A percentile compares a stretch with the other conserved stretches of the same genome.
phyloP scores from a whole-genome alignment of 108 stramenopile genomes.

The Conticribra guillardii region DNA sequence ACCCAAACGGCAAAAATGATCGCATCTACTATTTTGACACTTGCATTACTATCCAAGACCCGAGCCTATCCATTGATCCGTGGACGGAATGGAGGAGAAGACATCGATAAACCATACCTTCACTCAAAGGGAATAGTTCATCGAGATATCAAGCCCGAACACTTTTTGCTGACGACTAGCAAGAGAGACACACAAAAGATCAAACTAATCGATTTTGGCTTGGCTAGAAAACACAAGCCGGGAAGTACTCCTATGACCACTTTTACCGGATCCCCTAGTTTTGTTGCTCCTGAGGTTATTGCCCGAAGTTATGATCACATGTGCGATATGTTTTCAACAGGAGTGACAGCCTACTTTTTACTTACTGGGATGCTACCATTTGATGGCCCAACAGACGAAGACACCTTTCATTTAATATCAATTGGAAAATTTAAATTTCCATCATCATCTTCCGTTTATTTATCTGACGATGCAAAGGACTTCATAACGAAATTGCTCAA shows the following conservation, averaged over 20 bases:
- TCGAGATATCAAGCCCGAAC: slow-evolving; percentile 44
- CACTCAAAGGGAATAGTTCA: slow-evolving; percentile 43
- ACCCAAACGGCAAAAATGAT: background rate
- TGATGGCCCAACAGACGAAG: slow-evolving; percentile 38
- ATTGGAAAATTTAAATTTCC: slow-evolving; percentile 34
- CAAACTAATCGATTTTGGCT: slow-evolving; percentile 46
- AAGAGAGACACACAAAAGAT: slow-evolving; percentile 37
- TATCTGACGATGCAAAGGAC: slow-evolving; percentile 89
- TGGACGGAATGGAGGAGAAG: background rate
- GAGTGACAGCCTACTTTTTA: slow-evolving; percentile 45
- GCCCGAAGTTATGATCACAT: slow-evolving; percentile 39
- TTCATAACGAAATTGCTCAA: slow-evolving; percentile 74
- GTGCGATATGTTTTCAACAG: slow-evolving; percentile 44
- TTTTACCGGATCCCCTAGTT: slow-evolving; percentile 43
- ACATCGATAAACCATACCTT: slow-evolving; percentile 16
- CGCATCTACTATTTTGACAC: background rate
- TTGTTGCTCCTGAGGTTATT: slow-evolving; percentile 50
- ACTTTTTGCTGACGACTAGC: slow-evolving; percentile 34
- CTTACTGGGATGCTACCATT: slow-evolving; percentile 49
- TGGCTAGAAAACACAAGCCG: slow-evolving; percentile 37
- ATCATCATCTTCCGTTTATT: slow-evolving; percentile 31
- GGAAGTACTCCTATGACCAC: slow-evolving; percentile 42
- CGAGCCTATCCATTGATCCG: background rate
- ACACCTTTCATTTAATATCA: slow-evolving; percentile 39
- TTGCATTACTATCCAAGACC: background rate